Percentiles rank a stretch among this genome's conserved stretches.
Evolutionary conservation across 805 yeast species (phyloP).

Genomic region (Ogataea glucozyma): DNA sequence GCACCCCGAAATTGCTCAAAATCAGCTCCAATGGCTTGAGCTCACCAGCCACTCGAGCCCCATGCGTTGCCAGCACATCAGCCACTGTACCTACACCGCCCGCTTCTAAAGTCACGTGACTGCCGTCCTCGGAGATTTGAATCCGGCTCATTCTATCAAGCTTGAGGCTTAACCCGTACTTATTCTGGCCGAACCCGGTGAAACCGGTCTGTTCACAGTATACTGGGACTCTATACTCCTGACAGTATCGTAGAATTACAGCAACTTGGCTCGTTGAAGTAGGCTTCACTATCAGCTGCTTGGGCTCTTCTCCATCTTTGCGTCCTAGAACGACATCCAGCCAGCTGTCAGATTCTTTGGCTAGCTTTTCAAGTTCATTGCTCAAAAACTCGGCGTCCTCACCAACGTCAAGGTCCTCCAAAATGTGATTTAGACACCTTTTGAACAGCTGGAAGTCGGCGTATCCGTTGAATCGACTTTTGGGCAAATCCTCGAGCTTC

Average conservation of each 20-base stretch:
- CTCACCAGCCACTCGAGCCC: constrained; percentile 3
- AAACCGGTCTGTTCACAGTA: constrained; percentile 13
- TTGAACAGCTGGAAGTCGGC: constrained; percentile 29
- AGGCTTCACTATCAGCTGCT: constrained; percentile 25
- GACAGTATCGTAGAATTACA: constrained; percentile 25
- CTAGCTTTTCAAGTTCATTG: constrained; percentile 21
- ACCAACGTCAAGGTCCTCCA: constrained; percentile 23
- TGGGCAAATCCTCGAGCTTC: constrained; percentile 19
- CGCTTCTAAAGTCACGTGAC: constrained; percentile 10
- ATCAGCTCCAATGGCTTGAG: constrained; percentile 23
- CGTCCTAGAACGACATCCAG: constrained; percentile 27
- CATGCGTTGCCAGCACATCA: neutral
- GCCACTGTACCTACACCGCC: constrained; percentile 12
- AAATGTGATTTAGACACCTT: constrained; percentile 29
- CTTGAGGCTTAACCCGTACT: constrained; percentile 15
- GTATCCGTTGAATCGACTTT: constrained; percentile 17
- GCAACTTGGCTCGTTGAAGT: constrained; percentile 26
- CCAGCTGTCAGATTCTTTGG: constrained; percentile 23
- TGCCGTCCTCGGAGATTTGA: constrained; percentile 3
- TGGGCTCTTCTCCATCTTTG: constrained; percentile 18
- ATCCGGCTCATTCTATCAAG: constrained; percentile 18
- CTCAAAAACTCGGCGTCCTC: constrained; percentile 19
- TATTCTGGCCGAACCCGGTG: constrained; percentile 8
- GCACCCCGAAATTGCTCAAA: constrained; percentile 23
- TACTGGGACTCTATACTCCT: constrained; percentile 31